A percentile compares a stretch with the other conserved stretches of the same genome.
Evolutionary conservation across 306 rosid species (phyloP).

Genomic region (Lathyrus sativus): DNA sequence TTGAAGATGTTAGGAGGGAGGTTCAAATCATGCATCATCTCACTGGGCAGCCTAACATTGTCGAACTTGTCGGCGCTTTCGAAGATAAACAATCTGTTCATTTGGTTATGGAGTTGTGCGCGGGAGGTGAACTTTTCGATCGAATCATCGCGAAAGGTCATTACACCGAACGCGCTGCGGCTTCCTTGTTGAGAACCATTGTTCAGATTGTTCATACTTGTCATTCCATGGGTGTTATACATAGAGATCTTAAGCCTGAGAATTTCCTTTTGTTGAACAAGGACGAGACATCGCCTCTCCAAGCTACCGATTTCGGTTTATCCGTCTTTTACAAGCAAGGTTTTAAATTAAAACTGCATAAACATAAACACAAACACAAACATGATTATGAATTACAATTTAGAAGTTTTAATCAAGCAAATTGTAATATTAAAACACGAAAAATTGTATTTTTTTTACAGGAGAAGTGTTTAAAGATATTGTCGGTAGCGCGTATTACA

Average conservation of each 20-base stretch:
- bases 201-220: slow-evolving; percentile 92
- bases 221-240: slow-evolving; percentile 96
- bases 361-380: background rate
- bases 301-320: slow-evolving; percentile 95
- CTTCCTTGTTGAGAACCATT: slow-evolving; percentile 74
- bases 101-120: slow-evolving; percentile 93
- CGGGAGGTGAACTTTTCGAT: slow-evolving; percentile 93
- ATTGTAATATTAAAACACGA: background rate
- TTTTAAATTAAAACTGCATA: slow-evolving; percentile 20
- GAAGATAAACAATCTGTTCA: slow-evolving; percentile 93
- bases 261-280: slow-evolving; percentile 84
- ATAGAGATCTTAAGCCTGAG: slow-evolving; percentile 97
- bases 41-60: slow-evolving; percentile 80
- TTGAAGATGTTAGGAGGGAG: slow-evolving; percentile 91
- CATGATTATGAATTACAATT: background rate
- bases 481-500: slow-evolving; percentile 94
- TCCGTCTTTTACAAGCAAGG: slow-evolving; percentile 97
- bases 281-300: slow-evolving; percentile 84
- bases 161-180: slow-evolving; percentile 93
- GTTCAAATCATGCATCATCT: slow-evolving; percentile 96
- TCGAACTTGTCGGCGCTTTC: slow-evolving; percentile 83
- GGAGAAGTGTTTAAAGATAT: slow-evolving; percentile 85
- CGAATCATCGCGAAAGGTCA: slow-evolving; percentile 93
- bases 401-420: slow-evolving; percentile 2
- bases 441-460: slow-evolving; percentile 34